A percentile compares a stretch with the other conserved stretches of the same genome.
phyloP scores from a whole-genome alignment of 192 early-diverging fungal species.

The Geranomyces michiganensis region DNA sequence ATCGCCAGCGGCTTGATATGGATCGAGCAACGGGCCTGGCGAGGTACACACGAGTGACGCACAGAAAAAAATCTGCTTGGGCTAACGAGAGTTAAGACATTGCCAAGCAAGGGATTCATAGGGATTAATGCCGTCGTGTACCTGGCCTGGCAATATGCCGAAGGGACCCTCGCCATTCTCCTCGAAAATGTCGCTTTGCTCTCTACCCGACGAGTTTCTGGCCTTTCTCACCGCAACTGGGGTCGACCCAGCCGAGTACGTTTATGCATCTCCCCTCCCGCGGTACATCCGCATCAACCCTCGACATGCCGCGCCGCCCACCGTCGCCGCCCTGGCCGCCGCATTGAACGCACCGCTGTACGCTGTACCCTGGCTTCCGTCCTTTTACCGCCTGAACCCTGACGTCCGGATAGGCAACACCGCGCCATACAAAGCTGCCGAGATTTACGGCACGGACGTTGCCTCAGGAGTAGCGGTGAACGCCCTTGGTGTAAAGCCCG shows the following conservation, averaged over 20 bases:
- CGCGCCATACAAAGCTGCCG: constrained; percentile 44
- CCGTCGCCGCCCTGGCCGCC: constrained; percentile 51
- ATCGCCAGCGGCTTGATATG: too few species aligned
- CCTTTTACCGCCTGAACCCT: constrained; percentile 59
- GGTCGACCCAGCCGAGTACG: constrained; percentile 69
- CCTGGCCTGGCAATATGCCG: too few species aligned
- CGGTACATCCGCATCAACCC: constrained; percentile 77
- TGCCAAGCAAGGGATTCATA: too few species aligned
- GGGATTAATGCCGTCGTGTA: too few species aligned
- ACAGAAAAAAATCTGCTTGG: too few species aligned
- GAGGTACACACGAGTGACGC: too few species aligned
- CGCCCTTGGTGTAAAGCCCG: constrained; percentile 69
- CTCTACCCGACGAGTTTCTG: too few species aligned
- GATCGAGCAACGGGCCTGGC: too few species aligned
- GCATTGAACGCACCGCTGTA: constrained; percentile 49
- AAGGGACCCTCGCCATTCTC: too few species aligned
- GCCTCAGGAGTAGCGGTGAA: constrained; percentile 83
- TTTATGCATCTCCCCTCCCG: constrained; percentile 55
- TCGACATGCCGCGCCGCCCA: constrained; percentile 41
- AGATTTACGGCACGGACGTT: constrained; percentile 78
- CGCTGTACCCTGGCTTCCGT: constrained; percentile 41
- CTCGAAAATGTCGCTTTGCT: too few species aligned
- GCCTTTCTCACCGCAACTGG: constrained; percentile 71
- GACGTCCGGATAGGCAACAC: constrained; percentile 51
- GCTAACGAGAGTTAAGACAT: too few species aligned